Evolutionary conservation across 208 protist genomes (phyloP), one percentile per base, ranked within the genome.

Genomic region (Leishmania tarentolae): DNA sequence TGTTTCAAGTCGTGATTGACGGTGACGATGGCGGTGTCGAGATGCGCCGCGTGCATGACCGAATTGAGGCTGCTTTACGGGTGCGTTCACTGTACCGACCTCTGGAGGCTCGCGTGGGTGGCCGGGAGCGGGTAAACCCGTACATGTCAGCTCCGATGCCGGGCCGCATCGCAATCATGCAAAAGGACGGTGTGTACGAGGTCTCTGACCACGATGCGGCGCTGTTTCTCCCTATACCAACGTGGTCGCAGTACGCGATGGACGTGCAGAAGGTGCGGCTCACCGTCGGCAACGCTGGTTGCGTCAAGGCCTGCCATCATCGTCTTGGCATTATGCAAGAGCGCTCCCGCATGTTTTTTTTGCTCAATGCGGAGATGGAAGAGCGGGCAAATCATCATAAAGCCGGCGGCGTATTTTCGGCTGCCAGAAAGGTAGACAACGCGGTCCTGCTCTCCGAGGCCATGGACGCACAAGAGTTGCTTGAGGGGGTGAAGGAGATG

Each of bases 261-360:
- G 93, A 96, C 81, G 88, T 95, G 68, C 90, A 96, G 75, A 87
- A 87, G 69, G 81, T 97, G 70, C 85, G 86, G 65, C 88, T 93
- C 11, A 96, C 92, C 40, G 90, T 95, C 69, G 88, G 90, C 57
- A 91, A 97, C 86, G 91, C 87, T 15, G 76, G 76, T 42, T 96
- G 92, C 78, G 88, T 93, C 42, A 91, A 88, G 21, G 93, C 94
- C 13, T 98, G 95, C 79, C 86, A 87, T 42, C 93, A 98, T 71
- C 91, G 95, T 31, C 87, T 98, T 42, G 94, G 93, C 69, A 98
- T 98, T 86, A 96, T 98, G 80, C 93, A 98, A 83, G 93, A 97
- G 83, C 94, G 93, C 46, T 97, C 92, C n/a, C 85, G 93, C 75
- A 97, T 98, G 92, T 97, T 97, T 78, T 96, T 97, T 77, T 77